Conservation (phyloP, 2,329 filamentous ascomycete genomes). For the Curvularia hawaiiensis region DNA sequence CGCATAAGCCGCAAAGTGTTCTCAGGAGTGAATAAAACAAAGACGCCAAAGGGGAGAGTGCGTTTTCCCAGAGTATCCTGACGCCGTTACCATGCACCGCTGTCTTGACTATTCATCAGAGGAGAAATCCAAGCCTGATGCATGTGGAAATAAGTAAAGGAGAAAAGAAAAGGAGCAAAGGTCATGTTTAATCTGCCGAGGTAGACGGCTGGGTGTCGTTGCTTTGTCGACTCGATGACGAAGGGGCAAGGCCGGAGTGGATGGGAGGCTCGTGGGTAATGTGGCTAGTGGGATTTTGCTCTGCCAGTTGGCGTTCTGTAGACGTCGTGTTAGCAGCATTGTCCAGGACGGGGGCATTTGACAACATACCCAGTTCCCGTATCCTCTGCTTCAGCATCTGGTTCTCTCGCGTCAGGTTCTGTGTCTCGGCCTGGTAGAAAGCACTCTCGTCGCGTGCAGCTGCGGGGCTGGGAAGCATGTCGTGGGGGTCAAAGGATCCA, state of each 20-base stretch:
- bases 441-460: slow-evolving; percentile 69
- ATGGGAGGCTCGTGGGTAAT: slow-evolving; percentile 39
- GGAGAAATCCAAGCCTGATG: neutral
- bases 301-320: slow-evolving; percentile 44
- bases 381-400: slow-evolving; percentile 81
- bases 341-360: neutral
- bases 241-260: slow-evolving; percentile 34
- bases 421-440: slow-evolving; percentile 82
- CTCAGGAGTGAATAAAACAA: neutral
- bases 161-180: neutral
- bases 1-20: neutral
- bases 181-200: slow-evolving; percentile 5
- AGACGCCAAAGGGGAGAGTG: neutral
- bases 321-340: slow-evolving; percentile 5
- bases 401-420: slow-evolving; percentile 77
- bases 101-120: neutral
- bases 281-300: slow-evolving; percentile 38
- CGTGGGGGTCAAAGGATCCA: slow-evolving; percentile 57
- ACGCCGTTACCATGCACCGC: slow-evolving; percentile 2
- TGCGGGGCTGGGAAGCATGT: slow-evolving; percentile 62
- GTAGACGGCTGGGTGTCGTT: slow-evolving; percentile 11
- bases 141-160: neutral
- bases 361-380: slow-evolving; percentile 67
- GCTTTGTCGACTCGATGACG: slow-evolving; percentile 24
- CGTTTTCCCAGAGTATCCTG: neutral